Conservation (phyloP, 148 eudicot genomes). For the Fagopyrum tataricum region DNA sequence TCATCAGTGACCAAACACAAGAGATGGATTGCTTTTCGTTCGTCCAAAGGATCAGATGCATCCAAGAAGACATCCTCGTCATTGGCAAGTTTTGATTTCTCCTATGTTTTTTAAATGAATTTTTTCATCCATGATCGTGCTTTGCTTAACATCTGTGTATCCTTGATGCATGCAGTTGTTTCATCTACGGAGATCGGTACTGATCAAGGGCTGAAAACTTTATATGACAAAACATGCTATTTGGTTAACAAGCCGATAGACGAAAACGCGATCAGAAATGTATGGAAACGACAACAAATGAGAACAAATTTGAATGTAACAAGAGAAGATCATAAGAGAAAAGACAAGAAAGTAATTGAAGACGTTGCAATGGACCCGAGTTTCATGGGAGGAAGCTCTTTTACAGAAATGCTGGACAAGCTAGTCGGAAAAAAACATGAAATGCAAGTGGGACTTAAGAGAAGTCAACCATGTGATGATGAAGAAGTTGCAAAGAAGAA, state of each 20-base stretch:
- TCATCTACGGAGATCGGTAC: not conserved
- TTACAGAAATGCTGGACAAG: too few species aligned
- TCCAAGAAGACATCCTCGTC: not conserved
- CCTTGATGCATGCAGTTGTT: conserved; percentile 5
- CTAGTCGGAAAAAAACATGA: not conserved
- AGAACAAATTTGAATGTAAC: not conserved
- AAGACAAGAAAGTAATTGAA: not conserved
- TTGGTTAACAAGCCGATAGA: conserved; percentile 2
- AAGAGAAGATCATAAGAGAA: not conserved
- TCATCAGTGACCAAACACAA: conserved; percentile 5
- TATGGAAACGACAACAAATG: not conserved
- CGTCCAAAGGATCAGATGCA: conserved; percentile 11
- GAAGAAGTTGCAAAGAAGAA: conserved; percentile 10
- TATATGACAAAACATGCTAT: conserved; percentile 1
- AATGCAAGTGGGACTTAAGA: not conserved
- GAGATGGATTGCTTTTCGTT: not conserved
- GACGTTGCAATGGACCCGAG: not conserved
- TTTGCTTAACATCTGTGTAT: not conserved
- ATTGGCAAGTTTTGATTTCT: not conserved
- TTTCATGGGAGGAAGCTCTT: too few species aligned
- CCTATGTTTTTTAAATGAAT: not conserved
- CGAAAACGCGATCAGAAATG: not conserved
- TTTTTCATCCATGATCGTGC: not conserved
- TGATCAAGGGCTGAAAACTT: conserved; percentile 2
- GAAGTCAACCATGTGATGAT: conserved; percentile 1